Evolutionary conservation across 106 monocot genomes (phyloP).

Genomic region (Gastrodia elata): DNA sequence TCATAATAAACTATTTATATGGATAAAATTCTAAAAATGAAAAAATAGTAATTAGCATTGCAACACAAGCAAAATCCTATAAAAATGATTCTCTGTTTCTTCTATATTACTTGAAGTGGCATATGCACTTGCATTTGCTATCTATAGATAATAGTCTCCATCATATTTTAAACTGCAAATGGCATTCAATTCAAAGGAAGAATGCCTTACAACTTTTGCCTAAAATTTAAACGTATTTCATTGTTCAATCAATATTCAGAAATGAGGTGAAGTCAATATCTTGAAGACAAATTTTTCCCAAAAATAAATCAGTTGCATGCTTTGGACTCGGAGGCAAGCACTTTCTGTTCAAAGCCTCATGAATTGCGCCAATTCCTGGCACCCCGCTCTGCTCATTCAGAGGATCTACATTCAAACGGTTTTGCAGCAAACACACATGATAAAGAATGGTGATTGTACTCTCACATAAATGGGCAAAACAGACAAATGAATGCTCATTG

Average conservation of each 20-base stretch:
- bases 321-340: slow-evolving; percentile 64
- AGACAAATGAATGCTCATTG: slow-evolving; percentile 26
- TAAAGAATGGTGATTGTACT: slow-evolving; percentile 52
- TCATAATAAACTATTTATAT: too few relatives aligned
- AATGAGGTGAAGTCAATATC: slow-evolving; percentile 79
- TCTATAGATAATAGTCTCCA: too few relatives aligned
- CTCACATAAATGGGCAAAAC: slow-evolving; percentile 80
- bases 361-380: slow-evolving; percentile 66
- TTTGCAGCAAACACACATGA: slow-evolving; percentile 74
- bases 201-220: neutral
- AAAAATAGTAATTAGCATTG: too few relatives aligned
- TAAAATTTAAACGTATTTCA: neutral
- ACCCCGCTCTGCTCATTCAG: slow-evolving; percentile 80
- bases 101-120: too few relatives aligned
- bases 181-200: neutral
- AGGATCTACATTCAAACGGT: slow-evolving; percentile 84
- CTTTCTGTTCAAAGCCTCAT: slow-evolving; percentile 86
- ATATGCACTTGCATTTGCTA: too few relatives aligned
- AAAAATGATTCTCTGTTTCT: too few relatives aligned
- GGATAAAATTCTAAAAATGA: too few relatives aligned
- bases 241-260: slow-evolving; percentile 34
- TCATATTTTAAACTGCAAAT: neutral
- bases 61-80: too few relatives aligned
- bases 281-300: slow-evolving; percentile 69
- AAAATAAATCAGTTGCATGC: slow-evolving; percentile 72